A percentile compares a stretch with the other conserved stretches of the same genome.
Conservation (phyloP, 2,329 filamentous ascomycete species). For the Huntiella bhutanensis region DNA sequence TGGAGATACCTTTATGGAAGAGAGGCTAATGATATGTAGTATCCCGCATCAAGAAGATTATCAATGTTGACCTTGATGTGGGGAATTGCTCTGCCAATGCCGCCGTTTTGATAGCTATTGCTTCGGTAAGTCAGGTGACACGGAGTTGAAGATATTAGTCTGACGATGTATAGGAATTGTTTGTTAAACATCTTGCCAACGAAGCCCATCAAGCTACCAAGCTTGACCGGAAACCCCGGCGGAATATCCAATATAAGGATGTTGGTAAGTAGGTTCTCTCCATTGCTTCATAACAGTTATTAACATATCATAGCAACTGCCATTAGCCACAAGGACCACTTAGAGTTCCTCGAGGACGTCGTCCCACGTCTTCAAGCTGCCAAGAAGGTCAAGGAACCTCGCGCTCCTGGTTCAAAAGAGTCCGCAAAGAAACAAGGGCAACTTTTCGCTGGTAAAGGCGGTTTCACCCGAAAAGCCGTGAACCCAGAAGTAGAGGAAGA, state of each 20-base stretch:
- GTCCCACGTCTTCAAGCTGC: conserved; percentile 73
- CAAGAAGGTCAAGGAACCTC: conserved; percentile 53
- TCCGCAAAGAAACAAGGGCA: conserved; percentile 11
- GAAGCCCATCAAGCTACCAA: conserved; percentile 79
- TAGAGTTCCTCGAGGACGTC: conserved; percentile 84
- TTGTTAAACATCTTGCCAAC: conserved; percentile 76
- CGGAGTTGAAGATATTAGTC: conserved; percentile 2
- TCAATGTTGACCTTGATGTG: conserved; percentile 72
- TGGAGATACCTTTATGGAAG: conserved; percentile 17
- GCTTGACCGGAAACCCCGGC: conserved; percentile 73
- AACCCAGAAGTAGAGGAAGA: conserved; percentile 29
- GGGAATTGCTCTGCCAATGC: conserved; percentile 79
- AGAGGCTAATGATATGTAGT: conserved; percentile 32
- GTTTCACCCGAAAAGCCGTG: conserved; percentile 14
- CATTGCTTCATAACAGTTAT: not conserved
- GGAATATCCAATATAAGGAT: conserved; percentile 92
- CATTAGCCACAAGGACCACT: conserved; percentile 72
- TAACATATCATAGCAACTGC: conserved; percentile 43
- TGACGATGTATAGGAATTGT: conserved; percentile 52
- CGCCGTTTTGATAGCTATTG: conserved; percentile 80
- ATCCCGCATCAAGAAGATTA: conserved; percentile 88
- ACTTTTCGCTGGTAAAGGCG: conserved; percentile 12
- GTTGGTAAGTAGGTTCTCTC: conserved; percentile 38
- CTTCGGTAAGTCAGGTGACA: conserved; percentile 41
- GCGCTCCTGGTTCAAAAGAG: conserved; percentile 29